Base-by-base conservation (phyloP, 805 yeast species). In the Zygotorulaspora florentina region DNA sequence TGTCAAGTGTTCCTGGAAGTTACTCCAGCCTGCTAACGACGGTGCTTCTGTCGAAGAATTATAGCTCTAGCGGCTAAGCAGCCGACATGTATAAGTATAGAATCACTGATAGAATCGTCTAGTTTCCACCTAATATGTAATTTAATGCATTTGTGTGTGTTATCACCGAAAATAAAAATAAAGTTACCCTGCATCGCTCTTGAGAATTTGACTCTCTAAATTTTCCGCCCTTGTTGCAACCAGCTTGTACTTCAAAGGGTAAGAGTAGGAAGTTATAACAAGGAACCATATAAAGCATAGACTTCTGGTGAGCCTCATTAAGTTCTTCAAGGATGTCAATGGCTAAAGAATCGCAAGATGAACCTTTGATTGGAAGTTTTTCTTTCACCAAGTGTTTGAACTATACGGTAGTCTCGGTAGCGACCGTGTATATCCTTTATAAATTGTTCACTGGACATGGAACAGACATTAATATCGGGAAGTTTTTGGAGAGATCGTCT, bases 381-480 rank as follows among this genome's bases (percentile, higher is more conserved):
- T 53, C 64, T 26, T 51, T 51, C 31, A 39, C 50, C 27, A 45
- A 53, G 25, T 44, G 55, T 20, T 20, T 57, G 16, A 55, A 57
- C 41, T 59, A 58, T 46, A 38, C 53, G 5, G 46, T 61, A 12
- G 15, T 56, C 12, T 44, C 57, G 10, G 50, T 62, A 7, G 52
- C 57, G 13, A 40, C 51, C 23, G 47, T 58, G 15, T 66, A 64
- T 45, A 62, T 52, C 17, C 53, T 64, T 12, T 56, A 62, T 48
- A 71, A 71, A 42, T 53, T 93, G 54, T 88, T 93, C 77, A 88
- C 89, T 51, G 96, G 95, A 42, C 81, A 87, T 49, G 98, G 98
- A 38, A 95, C 89, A 65, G 75, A 81, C 43, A 93, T 93, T 74
- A 86, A 93, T 67, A 81, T 93, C 47, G 99, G 99, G 42, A 81